Evolutionary conservation across 148 eudicot genomes (phyloP).

Genomic region (Pharnaceum exiguum): DNA sequence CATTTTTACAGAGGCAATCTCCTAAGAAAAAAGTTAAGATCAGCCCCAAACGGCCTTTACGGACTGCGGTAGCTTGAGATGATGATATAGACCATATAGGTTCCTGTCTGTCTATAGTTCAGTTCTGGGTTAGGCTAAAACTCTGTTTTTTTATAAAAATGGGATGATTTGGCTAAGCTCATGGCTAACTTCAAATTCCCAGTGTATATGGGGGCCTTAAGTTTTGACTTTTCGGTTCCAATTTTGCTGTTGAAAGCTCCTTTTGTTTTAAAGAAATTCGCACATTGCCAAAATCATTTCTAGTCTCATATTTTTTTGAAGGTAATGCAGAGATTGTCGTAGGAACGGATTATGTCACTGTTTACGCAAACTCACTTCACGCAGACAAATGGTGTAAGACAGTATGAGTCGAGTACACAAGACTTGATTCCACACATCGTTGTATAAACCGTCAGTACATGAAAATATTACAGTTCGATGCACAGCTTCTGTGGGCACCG

Average conservation of each 20-base stretch:
- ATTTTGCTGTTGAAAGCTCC: too few relatives aligned
- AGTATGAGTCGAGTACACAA: too few relatives aligned
- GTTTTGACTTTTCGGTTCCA: too few relatives aligned
- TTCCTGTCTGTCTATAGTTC: constrained; percentile 5
- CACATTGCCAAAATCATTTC: too few relatives aligned
- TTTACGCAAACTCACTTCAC: too few relatives aligned
- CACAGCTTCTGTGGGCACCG: neutral
- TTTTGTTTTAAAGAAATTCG: too few relatives aligned
- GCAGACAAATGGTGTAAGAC: too few relatives aligned
- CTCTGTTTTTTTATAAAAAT: neutral
- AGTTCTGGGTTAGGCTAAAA: neutral
- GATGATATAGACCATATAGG: neutral
- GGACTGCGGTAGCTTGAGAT: constrained; percentile 6
- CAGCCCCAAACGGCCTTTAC: constrained; percentile 6
- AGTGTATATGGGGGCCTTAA: neutral
- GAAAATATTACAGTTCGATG: neutral
- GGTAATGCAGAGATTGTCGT: too few relatives aligned
- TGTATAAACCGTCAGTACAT: too few relatives aligned
- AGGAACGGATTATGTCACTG: too few relatives aligned
- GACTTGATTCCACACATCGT: too few relatives aligned
- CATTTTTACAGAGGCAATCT: constrained; percentile 1
- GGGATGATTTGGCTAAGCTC: neutral
- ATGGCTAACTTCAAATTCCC: neutral
- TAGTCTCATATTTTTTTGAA: too few relatives aligned
- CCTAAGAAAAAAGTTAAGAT: constrained; percentile 16